Evolutionary conservation across 1,139 yeast species (phyloP), one percentile per base, ranked within the genome.

Genomic region (Yamadazyma pseudoaaseri): DNA sequence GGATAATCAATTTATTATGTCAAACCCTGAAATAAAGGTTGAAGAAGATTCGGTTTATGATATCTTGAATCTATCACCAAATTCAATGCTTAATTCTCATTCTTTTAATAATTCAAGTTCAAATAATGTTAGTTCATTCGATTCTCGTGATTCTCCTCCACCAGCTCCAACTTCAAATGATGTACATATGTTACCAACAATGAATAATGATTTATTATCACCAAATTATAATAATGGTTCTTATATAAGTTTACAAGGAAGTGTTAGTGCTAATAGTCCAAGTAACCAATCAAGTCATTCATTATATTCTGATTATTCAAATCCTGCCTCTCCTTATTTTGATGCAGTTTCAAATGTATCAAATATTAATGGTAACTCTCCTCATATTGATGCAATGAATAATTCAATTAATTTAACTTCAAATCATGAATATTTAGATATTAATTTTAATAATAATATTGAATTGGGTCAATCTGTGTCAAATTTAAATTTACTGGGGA

Each of bases 261-360:
- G 89, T 53, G 86, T 92, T 56, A 90, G 90, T 61, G 97, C 97
- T 43, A 90, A 90, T 58, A 90, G 92, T 50, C 97, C 98, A 30
- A 90, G 97, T 17, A 92, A 87, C 57, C 97, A 92, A 64, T 90
- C 97, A 14, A 86, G 96, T 21, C 96, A 92, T 30, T 55, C 60
- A 2, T 38, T 49, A 13, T 52, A 65, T 41, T 64, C 71, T 4
- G 75, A 69, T 6, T 59, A 52, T 20, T 63, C 66, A 40, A 62
- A 62, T 36, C 65, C 70, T 3, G 62, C 60, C 14, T 59, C 67
- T 25, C 73, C 73, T 3, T 70, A 47, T 41, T 50, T 56, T 25
- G 74, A 67, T 38, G 73, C 72, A 1, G 49, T 54, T 13, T 65
- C 71, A 5, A 31, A 30, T 9, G 29, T n/a, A n/a, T 35, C 41